These are phyloP conservation scores for Tylopilus sp. DNA, from an alignment of 1,284 basidiomycete species.

Conservation along the genomic window DNA sequence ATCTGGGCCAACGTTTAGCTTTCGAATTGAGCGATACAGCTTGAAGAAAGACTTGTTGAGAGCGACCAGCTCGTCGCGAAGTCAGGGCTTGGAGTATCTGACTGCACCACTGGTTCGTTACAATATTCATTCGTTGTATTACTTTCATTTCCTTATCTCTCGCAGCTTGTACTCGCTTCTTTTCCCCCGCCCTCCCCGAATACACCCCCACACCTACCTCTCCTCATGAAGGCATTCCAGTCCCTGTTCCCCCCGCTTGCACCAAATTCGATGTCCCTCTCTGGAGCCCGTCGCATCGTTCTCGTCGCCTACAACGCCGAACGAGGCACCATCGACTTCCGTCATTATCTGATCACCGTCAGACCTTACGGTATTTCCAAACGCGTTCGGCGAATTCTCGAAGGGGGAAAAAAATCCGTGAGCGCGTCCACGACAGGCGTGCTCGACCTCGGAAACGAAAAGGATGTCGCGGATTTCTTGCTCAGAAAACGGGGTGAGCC, in stretches of 20 bases:
- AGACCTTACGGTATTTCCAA: constrained; percentile 92
- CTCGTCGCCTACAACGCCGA: constrained; percentile 89
- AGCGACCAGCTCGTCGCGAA: constrained; percentile 62
- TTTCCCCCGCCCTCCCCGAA: constrained; percentile 68
- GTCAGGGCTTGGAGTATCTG: constrained; percentile 80
- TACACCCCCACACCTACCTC: constrained; percentile 65
- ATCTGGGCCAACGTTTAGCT: constrained; percentile 90
- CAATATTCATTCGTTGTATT: neutral
- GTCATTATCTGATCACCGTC: constrained; percentile 94
- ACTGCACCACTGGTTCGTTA: constrained; percentile 75
- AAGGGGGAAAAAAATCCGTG: constrained; percentile 49
- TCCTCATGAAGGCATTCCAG: constrained; percentile 83
- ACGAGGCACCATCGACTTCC: constrained; percentile 84
- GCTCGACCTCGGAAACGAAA: constrained; percentile 81
- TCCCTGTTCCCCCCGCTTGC: constrained; percentile 83
- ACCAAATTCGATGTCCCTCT: constrained; percentile 73
- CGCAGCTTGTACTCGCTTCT: constrained; percentile 68
- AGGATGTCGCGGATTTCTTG: constrained; percentile 95
- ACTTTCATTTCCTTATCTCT: neutral
- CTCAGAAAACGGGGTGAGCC: constrained; percentile 66
- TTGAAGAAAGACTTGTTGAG: constrained; percentile 79
- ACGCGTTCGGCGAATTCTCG: constrained; percentile 85
- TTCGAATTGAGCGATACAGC: constrained; percentile 89
- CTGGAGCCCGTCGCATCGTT: constrained; percentile 85
- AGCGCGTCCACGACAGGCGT: constrained; percentile 42